Conservation (phyloP, 2,329 filamentous ascomycete genomes). For the Venturiaceae sp. region DNA sequence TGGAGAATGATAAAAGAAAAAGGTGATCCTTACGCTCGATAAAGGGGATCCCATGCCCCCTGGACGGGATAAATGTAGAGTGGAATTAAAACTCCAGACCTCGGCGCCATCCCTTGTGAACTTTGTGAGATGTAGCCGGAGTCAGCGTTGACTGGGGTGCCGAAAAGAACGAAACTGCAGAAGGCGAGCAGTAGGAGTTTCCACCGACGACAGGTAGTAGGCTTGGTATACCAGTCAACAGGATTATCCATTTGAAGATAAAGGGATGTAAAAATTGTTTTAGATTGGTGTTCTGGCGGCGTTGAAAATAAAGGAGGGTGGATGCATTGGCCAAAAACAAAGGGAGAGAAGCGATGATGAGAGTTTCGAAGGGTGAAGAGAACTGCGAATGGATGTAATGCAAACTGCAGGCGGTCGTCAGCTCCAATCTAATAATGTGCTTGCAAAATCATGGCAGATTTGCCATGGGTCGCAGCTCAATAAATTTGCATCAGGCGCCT, state of each 20-base stretch:
- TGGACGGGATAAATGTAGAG: constrained; percentile 39
- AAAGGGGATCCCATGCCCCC: constrained; percentile 37
- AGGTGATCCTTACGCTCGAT: constrained; percentile 26
- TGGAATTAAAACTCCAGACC: constrained; percentile 34
- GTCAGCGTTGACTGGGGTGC: constrained; percentile 11
- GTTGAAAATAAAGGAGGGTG: not conserved
- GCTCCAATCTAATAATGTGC: constrained; percentile 4
- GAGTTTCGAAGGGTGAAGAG: not conserved
- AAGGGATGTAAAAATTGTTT: not conserved
- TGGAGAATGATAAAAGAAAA: not conserved
- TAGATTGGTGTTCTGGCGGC: not conserved
- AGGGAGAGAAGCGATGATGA: not conserved
- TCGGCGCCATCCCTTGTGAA: constrained; percentile 10
- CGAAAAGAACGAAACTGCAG: not conserved
- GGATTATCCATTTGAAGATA: not conserved
- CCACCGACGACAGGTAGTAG: not conserved
- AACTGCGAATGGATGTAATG: not conserved
- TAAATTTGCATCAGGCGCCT: not conserved
- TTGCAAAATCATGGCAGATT: not conserved
- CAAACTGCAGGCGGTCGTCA: not conserved
- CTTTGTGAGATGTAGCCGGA: not conserved
- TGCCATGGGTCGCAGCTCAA: not conserved
- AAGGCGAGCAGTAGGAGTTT: not conserved
- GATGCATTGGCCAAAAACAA: not conserved
- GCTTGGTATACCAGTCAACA: constrained; percentile 1